Percentiles rank a stretch among this genome's conserved stretches.
phyloP scores from a whole-genome alignment of 495 filamentous ascomycete species.

The Trypethelium eluteriae region DNA sequence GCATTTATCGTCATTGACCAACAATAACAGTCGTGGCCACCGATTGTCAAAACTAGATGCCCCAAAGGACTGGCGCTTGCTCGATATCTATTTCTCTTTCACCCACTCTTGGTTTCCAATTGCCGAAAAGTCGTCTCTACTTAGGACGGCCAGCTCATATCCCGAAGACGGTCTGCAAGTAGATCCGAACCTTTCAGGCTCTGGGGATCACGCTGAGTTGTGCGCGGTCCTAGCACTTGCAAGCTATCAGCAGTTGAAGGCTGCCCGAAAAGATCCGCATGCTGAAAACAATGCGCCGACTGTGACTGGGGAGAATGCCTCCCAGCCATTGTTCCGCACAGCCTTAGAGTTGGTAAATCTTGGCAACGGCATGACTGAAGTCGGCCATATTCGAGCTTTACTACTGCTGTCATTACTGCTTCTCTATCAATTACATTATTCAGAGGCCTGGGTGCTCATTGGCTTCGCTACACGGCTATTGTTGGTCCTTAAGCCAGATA shows the following conservation, averaged over 20 bases:
- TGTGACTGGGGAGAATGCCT: conserved; percentile 23
- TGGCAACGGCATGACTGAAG: conserved; percentile 49
- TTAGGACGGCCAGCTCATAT: conserved; percentile 47
- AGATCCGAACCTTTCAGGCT: conserved; percentile 31
- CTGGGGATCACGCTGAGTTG: conserved; percentile 55
- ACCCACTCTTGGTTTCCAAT: conserved; percentile 70
- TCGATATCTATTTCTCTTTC: conserved; percentile 65
- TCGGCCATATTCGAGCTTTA: conserved; percentile 58
- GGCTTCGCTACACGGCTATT: conserved; percentile 53
- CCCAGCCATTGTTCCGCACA: conserved; percentile 47
- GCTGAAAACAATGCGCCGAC: conserved; percentile 28
- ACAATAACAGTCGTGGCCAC: not conserved
- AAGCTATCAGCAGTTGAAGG: conserved; percentile 33
- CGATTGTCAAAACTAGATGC: conserved; percentile 21
- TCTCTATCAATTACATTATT: conserved; percentile 48
- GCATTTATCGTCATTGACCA: not conserved
- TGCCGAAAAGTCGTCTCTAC: conserved; percentile 59
- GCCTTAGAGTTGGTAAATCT: conserved; percentile 54
- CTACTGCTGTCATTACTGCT: conserved; percentile 55
- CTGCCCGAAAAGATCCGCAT: conserved; percentile 15
- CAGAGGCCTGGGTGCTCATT: conserved; percentile 53
- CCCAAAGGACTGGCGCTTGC: conserved; percentile 56
- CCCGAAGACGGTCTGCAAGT: conserved; percentile 31
- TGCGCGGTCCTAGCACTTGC: conserved; percentile 57
- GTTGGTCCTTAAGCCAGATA: not conserved